phyloP scores from a whole-genome alignment of 1,284 basidiomycete species.

The Pascua guehoae region DNA sequence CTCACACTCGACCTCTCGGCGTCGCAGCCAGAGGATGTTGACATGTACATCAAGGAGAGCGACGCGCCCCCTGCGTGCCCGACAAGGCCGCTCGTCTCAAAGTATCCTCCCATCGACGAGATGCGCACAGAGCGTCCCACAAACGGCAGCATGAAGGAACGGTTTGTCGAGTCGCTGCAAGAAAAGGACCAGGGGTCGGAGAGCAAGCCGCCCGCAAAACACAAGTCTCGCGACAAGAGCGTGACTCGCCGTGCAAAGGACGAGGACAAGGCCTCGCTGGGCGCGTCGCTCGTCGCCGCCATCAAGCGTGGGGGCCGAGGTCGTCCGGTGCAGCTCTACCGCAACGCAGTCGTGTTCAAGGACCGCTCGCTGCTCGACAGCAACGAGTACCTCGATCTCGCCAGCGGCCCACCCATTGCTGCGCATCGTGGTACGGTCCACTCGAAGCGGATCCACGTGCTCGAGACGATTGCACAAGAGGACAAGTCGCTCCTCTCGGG shows the following conservation, averaged over 20 bases:
- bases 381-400: constrained; percentile 53
- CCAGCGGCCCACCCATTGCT: constrained; percentile 50
- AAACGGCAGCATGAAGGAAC: constrained; percentile 45
- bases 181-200: constrained; percentile 20
- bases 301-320: constrained; percentile 53
- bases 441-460: constrained; percentile 44
- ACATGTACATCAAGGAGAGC: constrained; percentile 47
- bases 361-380: constrained; percentile 49
- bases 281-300: constrained; percentile 40
- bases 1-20: constrained; percentile 52
- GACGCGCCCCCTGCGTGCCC: constrained; percentile 25
- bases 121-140: constrained; percentile 5
- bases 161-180: constrained; percentile 53
- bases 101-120: neutral
- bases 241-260: constrained; percentile 9
- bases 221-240: constrained; percentile 18
- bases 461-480: constrained; percentile 49
- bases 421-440: constrained; percentile 35
- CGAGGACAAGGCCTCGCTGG: constrained; percentile 21
- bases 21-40: constrained; percentile 53
- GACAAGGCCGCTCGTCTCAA: neutral
- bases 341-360: constrained; percentile 52
- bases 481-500: constrained; percentile 47
- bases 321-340: constrained; percentile 49
- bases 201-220: constrained; percentile 12